These are phyloP conservation scores for Apocynum venetum DNA, from an alignment of 257 asterid genomes.

Conservation along the genomic window DNA sequence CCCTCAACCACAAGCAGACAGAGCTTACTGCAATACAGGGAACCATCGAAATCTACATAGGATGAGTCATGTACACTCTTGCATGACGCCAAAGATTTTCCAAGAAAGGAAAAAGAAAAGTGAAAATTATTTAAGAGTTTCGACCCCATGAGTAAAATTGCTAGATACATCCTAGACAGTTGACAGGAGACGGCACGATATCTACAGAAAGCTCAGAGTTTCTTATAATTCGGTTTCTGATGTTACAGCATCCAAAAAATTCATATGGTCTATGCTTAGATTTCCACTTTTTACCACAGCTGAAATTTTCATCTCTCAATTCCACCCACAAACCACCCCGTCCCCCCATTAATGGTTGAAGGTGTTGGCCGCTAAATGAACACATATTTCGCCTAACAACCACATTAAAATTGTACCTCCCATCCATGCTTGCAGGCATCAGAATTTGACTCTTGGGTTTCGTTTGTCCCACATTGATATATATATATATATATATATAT, in stretches of 20 bases:
- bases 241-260: conserved; percentile 7
- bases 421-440: too few species aligned
- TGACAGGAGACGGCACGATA: conserved; percentile 13
- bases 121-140: too few species aligned
- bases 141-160: too few species aligned
- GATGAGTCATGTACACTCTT: neutral
- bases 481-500: neutral
- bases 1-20: neutral
- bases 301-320: neutral
- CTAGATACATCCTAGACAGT: neutral
- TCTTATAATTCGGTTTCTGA: neutral
- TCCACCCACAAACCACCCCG: neutral
- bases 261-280: neutral
- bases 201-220: neutral
- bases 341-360: conserved; percentile 2
- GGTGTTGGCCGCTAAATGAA: conserved; percentile 17
- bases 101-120: neutral
- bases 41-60: neutral
- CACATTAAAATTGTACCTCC: conserved; percentile 12
- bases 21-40: neutral
- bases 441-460: conserved; percentile 4
- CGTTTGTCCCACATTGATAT: neutral
- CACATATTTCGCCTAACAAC: conserved; percentile 20
- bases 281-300: neutral
- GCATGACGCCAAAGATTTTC: conserved; percentile 7